These are phyloP conservation scores for Talaromyces wortmannii DNA, from an alignment of 495 filamentous ascomycete genomes.

Conservation along the genomic window DNA sequence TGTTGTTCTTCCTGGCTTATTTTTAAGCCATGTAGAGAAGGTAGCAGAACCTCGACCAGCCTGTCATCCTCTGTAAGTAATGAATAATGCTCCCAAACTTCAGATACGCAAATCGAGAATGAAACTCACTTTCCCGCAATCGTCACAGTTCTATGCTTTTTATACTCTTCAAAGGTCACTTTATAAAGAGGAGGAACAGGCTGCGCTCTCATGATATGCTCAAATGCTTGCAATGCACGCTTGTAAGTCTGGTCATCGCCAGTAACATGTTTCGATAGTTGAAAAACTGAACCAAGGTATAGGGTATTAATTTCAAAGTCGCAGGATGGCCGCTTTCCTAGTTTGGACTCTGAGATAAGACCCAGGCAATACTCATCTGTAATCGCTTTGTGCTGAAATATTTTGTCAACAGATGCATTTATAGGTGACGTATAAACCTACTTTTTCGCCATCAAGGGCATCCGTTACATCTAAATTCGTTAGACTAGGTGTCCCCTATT, in stretches of 20 bases:
- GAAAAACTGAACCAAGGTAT: neutral
- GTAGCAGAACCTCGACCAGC: neutral
- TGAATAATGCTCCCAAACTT: neutral
- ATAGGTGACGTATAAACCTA: neutral
- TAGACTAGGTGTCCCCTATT: neutral
- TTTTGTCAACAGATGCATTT: neutral
- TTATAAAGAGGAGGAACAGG: neutral
- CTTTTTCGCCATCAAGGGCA: neutral
- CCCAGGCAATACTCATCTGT: neutral
- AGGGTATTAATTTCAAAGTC: neutral
- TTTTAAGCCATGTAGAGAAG: neutral
- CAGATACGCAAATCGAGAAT: neutral
- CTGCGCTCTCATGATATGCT: neutral
- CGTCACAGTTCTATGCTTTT: neutral
- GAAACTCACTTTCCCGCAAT: neutral
- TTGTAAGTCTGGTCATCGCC: neutral
- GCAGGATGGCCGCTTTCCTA: neutral
- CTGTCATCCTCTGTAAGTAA: neutral
- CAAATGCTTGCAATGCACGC: neutral
- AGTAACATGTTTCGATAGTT: neutral
- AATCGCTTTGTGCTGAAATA: neutral
- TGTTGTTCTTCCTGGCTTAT: neutral
- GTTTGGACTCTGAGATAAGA: neutral
- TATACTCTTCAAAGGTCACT: neutral
- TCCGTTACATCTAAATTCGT: neutral